phyloP scores from a whole-genome alignment of 306 rosid genomes.

The Pyrus betulifolia region DNA sequence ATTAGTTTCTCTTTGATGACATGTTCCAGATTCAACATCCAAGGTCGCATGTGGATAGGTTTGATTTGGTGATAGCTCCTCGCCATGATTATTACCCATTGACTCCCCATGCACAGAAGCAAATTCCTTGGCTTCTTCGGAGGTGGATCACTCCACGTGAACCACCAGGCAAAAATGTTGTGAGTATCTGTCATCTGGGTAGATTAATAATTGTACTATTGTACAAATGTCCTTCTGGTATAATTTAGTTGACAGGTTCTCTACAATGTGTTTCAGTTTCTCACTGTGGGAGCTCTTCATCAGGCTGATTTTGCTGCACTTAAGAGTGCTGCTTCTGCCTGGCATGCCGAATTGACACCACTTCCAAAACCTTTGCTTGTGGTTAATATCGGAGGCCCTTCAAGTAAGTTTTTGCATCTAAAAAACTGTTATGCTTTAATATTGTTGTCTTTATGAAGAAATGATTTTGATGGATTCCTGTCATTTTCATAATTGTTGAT shows the following conservation, averaged over 20 bases:
- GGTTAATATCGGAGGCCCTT: slow-evolving; percentile 83
- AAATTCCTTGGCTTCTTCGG: slow-evolving; percentile 73
- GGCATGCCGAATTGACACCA: slow-evolving; percentile 64
- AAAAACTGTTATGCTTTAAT: background rate
- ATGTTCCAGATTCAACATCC: slow-evolving; percentile 89
- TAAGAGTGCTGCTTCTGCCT: slow-evolving; percentile 61
- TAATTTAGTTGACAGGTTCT: slow-evolving; percentile 1
- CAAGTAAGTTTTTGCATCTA: slow-evolving; percentile 38
- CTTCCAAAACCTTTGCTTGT: slow-evolving; percentile 85
- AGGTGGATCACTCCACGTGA: slow-evolving; percentile 81
- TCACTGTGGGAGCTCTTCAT: slow-evolving; percentile 93
- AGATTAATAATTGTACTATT: slow-evolving; percentile 6
- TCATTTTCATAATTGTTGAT: background rate
- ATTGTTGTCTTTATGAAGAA: background rate
- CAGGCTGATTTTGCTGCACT: slow-evolving; percentile 74
- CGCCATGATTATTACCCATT: slow-evolving; percentile 75
- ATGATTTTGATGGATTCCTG: background rate
- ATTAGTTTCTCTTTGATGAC: slow-evolving; percentile 10
- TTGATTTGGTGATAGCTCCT: slow-evolving; percentile 85
- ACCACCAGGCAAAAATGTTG: slow-evolving; percentile 81
- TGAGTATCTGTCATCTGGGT: slow-evolving; percentile 28
- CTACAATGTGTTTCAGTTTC: slow-evolving; percentile 43
- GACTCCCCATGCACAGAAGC: slow-evolving; percentile 59
- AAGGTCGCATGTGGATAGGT: slow-evolving; percentile 56
- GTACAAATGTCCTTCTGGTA: background rate